Percentiles rank a stretch among this genome's conserved stretches.
Evolutionary conservation across 1,139 yeast genomes (phyloP).

Genomic region (Blastobotrys petasosporus): DNA sequence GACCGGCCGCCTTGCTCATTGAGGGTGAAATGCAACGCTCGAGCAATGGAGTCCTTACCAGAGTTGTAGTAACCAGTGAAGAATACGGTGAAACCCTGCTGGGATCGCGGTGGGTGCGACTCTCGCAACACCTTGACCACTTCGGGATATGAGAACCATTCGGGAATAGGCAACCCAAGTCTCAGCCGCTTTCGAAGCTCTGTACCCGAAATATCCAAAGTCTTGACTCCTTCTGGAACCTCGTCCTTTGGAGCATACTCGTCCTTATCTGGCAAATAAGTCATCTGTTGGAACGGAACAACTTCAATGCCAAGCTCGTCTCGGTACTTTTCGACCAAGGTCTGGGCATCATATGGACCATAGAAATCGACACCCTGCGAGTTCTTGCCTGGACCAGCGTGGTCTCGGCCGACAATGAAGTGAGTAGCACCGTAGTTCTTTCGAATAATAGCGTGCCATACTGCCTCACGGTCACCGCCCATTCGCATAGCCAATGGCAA

Average conservation of each 20-base stretch:
- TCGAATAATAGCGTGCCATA: constrained; percentile 97
- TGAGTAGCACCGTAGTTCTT: constrained; percentile 96
- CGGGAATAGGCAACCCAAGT: constrained; percentile 86
- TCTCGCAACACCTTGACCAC: constrained; percentile 88
- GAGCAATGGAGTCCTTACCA: constrained; percentile 60
- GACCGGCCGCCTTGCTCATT: constrained; percentile 90
- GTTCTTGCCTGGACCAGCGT: constrained; percentile 95
- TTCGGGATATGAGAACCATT: constrained; percentile 96
- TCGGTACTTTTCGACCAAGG: constrained; percentile 65
- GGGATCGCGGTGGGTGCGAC: constrained; percentile 84
- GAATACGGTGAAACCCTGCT: constrained; percentile 78
- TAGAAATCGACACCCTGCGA: constrained; percentile 91
- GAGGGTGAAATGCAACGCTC: constrained; percentile 83
- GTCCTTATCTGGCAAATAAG: constrained; percentile 91
- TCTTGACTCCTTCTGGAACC: constrained; percentile 71
- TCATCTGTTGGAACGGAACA: constrained; percentile 96
- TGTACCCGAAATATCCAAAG: constrained; percentile 92
- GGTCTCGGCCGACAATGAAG: constrained; percentile 96
- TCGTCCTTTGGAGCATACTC: constrained; percentile 94
- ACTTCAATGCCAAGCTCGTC: constrained; percentile 81
- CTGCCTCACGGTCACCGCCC: constrained; percentile 99
- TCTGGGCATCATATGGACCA: constrained; percentile 97
- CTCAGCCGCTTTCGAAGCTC: constrained; percentile 84
- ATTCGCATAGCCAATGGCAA: constrained; percentile 96
- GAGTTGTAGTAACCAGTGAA: constrained; percentile 54